Evolutionary conservation across 2,329 filamentous ascomycete genomes (phyloP).

Genomic region (Rhynchosporium agropyri): DNA sequence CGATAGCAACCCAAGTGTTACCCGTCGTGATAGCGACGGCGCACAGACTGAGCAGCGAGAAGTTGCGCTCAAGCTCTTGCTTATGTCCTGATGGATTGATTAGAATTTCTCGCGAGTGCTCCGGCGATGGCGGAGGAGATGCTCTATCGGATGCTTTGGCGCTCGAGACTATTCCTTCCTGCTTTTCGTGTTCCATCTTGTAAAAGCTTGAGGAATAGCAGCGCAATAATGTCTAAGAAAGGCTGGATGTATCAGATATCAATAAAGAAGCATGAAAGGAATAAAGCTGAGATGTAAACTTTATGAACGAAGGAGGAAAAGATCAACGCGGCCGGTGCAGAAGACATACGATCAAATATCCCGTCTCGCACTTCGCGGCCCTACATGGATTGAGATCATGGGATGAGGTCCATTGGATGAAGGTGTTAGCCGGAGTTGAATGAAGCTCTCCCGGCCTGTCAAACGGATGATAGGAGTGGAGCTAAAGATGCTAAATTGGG

Average conservation of each 20-base stretch:
- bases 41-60: constrained; percentile 49
- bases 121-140: constrained; percentile 3
- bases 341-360: constrained; percentile 9
- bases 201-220: not conserved
- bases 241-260: no score
- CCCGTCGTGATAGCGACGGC: constrained; percentile 48
- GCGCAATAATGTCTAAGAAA: not conserved
- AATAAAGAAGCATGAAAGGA: not conserved
- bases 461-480: constrained; percentile 3
- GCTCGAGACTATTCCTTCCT: constrained; percentile 1
- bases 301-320: not conserved
- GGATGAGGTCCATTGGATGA: constrained; percentile 3
- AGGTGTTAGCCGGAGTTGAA: not conserved
- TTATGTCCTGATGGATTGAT: constrained; percentile 53
- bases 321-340: not conserved
- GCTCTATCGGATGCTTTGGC: not conserved
- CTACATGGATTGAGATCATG: constrained; percentile 4
- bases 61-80: constrained; percentile 53
- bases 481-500: not conserved
- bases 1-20: constrained; percentile 48
- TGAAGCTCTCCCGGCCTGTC: constrained; percentile 4
- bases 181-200: constrained; percentile 14
- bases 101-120: constrained; percentile 14
- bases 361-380: not conserved
- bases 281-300: not conserved